Evolutionary conservation across 352 stramenopile genomes (phyloP), one percentile per base, ranked within the genome.

Genomic region (Phytophthora rubi): DNA sequence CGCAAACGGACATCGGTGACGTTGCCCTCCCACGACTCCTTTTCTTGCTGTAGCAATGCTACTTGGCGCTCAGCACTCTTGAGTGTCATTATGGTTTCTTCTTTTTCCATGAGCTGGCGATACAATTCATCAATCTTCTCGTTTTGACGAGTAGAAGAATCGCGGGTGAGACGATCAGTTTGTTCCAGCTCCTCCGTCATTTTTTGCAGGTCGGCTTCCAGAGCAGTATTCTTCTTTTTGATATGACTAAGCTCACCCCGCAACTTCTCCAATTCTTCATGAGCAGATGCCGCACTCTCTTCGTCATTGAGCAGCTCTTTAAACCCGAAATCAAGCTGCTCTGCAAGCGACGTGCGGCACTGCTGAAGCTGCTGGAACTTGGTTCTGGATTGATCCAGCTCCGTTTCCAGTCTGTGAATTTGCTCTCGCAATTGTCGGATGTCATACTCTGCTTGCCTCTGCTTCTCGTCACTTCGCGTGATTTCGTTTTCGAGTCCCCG

Each of bases 221-320:
- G 54, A 5, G 52, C 55, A 21, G 48, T 47, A 54, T 79, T 77
- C 30, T 71, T 53, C 49, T 84, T 77, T 72, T 83, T 86, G 1
- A 87, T 52, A 15, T 63, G 57, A 35, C 6, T 62, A 16, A 91
- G 68, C 32, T 93, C 78, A 18, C 61, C 59, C 2, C 83, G 79
- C 28, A 92, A 55, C 26, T 74, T 73, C 35, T 86, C 81, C 1
- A 88, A 58, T 39, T 89, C 72, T 49, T 80, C 72, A 4, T 79
- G 53, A 1, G 79, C 77, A 9, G 73, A 76, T 6, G 79, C 69
- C 28, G 81, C 83, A 30, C 74, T 85, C 21, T 89, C 72, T 64
- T 93, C 82, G 32, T 93, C 84, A 23, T 88, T 68, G 23, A 93
- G 51, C 4, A 93, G 57, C 47, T 90, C 82, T 53, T 92, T 89